A percentile compares a stretch with the other conserved stretches of the same genome.
Evolutionary conservation across 768 basidiomycete genomes (phyloP).

Genomic region (Calocera cornea): DNA sequence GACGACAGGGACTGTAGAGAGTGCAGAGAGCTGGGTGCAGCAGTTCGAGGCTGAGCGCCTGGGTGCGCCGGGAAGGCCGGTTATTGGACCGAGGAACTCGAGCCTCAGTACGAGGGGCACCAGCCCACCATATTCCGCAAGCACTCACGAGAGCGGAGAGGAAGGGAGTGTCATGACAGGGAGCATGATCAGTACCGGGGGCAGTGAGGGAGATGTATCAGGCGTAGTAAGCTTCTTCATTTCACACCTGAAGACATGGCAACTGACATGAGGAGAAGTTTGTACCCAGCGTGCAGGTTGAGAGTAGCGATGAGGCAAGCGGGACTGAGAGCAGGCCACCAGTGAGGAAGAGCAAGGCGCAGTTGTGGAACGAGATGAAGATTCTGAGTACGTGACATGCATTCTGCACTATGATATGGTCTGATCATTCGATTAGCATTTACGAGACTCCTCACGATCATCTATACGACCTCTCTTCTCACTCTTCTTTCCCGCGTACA

Average conservation of each 20-base stretch:
- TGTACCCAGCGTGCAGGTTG: neutral
- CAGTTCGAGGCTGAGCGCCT: conserved; percentile 19
- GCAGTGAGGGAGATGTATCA: conserved; percentile 2
- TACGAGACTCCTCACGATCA: conserved; percentile 70
- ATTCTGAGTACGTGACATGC: conserved; percentile 48
- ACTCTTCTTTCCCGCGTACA: conserved; percentile 78
- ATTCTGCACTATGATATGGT: neutral
- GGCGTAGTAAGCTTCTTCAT: neutral
- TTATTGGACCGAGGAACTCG: neutral
- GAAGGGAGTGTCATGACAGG: conserved; percentile 5
- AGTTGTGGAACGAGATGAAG: conserved; percentile 90
- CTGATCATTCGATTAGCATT: conserved; percentile 41
- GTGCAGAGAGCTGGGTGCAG: conserved; percentile 35
- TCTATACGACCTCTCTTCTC: conserved; percentile 77
- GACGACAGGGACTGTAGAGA: conserved; percentile 16
- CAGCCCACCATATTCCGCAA: neutral
- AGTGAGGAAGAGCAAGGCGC: conserved; percentile 43
- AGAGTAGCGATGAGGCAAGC: conserved; percentile 1
- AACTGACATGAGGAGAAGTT: neutral
- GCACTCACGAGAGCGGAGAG: conserved; percentile 5
- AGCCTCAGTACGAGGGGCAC: neutral
- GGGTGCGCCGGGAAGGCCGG: neutral
- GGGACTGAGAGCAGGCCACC: neutral
- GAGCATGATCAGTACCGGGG: neutral
- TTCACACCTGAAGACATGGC: neutral